Conservation (phyloP, 1,139 yeast species). For the Scheffersomyces titani region DNA sequence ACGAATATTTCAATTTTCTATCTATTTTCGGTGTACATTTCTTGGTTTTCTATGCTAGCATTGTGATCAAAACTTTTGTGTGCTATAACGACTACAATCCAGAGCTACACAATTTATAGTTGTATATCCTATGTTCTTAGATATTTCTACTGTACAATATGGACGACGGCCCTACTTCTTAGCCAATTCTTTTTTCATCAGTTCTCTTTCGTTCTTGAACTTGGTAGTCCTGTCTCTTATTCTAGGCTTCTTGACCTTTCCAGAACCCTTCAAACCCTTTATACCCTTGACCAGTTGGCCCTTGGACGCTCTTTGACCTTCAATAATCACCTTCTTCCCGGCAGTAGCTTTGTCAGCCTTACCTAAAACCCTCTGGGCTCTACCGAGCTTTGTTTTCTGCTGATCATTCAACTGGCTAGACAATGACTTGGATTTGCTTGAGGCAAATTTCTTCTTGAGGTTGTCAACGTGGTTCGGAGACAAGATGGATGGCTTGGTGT, state of each 20-base stretch:
- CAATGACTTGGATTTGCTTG: constrained; percentile 18
- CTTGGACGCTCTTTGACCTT: constrained; percentile 81
- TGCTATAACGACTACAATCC: neutral
- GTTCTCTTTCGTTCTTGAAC: constrained; percentile 45
- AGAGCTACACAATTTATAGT: neutral
- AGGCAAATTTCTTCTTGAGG: constrained; percentile 27
- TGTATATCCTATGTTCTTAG: neutral
- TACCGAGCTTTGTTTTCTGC: constrained; percentile 77
- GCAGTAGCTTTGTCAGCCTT: constrained; percentile 76
- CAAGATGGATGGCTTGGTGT: constrained; percentile 48
- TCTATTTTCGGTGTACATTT: neutral
- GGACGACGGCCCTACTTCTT: constrained; percentile 3
- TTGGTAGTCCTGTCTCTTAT: constrained; percentile 65
- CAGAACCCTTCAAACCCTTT: constrained; percentile 51
- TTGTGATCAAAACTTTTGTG: neutral
- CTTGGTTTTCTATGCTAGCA: neutral
- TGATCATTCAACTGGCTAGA: constrained; percentile 47
- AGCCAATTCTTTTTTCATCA: constrained; percentile 18
- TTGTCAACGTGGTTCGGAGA: constrained; percentile 50
- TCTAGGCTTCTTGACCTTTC: constrained; percentile 60
- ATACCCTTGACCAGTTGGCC: constrained; percentile 63
- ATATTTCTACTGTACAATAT: neutral
- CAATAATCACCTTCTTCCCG: constrained; percentile 54
- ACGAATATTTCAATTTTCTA: too few species aligned
- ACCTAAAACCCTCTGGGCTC: constrained; percentile 74